Evolutionary conservation across 371 early-diverging fungal genomes (phyloP).

Genomic region (Capillidium heterosporum): DNA sequence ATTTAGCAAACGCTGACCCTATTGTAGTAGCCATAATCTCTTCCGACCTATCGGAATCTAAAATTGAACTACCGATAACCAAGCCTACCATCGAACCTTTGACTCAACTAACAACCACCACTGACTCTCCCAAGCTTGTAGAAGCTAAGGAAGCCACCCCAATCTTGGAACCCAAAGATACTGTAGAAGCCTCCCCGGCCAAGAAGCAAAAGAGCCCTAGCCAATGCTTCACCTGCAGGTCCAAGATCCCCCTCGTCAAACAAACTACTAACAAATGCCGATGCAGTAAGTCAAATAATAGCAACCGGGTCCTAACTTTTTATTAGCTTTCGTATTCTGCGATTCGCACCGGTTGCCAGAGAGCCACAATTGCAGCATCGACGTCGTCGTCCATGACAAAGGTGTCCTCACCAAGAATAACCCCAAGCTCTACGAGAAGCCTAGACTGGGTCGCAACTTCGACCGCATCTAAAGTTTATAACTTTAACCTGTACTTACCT

Average conservation of each 20-base stretch:
- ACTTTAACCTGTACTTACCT: too few relatives aligned
- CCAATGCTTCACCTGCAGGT: slow-evolving; percentile 52
- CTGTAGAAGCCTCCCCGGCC: too few relatives aligned
- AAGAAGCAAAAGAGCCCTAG: too few relatives aligned
- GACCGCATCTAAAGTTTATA: slow-evolving; percentile 47
- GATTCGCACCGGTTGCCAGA: slow-evolving; percentile 58
- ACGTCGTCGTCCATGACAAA: slow-evolving; percentile 43
- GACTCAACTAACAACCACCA: slow-evolving; percentile 8
- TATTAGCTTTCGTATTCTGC: slow-evolving; percentile 46
- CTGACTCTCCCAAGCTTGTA: slow-evolving; percentile 4
- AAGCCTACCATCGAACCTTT: slow-evolving; percentile 3
- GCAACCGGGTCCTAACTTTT: not conserved
- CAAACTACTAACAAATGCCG: slow-evolving; percentile 66
- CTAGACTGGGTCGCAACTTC: slow-evolving; percentile 58
- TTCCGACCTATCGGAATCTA: not conserved
- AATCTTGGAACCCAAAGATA: slow-evolving; percentile 23
- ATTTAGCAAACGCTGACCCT: slow-evolving; percentile 6
- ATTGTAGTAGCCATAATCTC: slow-evolving; percentile 6
- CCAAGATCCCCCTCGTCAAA: slow-evolving; percentile 60
- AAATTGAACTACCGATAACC: not conserved
- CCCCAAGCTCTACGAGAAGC: slow-evolving; percentile 54
- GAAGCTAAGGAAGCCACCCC: slow-evolving; percentile 5
- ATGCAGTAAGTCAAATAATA: slow-evolving; percentile 23
- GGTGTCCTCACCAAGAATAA: slow-evolving; percentile 55
- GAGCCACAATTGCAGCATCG: slow-evolving; percentile 59